Conservation (phyloP, 148 eudicot genomes). For the Mesembryanthemum crystallinum region DNA sequence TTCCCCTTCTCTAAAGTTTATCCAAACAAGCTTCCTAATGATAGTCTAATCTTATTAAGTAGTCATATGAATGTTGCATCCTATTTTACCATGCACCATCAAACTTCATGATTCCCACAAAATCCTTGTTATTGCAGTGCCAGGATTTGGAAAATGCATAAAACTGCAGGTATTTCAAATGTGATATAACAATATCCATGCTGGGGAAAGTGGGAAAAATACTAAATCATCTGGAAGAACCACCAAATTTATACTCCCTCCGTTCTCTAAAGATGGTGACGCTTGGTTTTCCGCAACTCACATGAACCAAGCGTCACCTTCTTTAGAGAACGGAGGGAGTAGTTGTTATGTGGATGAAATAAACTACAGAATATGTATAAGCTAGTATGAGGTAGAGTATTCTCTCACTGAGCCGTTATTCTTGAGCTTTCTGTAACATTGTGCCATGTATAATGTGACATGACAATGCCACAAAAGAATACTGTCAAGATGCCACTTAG, state of each 20-base stretch:
- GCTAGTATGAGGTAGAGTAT: background rate
- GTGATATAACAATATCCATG: background rate
- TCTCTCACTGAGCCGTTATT: conserved; percentile 70
- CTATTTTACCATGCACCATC: background rate
- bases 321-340: no score
- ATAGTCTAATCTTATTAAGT: background rate
- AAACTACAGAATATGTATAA: conserved; percentile 7
- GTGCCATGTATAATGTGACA: conserved; percentile 89
- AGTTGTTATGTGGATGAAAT: conserved; percentile 40
- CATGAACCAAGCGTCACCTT: no score
- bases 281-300: no score
- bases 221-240: background rate
- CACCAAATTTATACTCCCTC: no score
- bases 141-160: background rate
- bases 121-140: background rate
- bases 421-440: conserved; percentile 76
- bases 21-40: background rate
- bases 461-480: conserved; percentile 46
- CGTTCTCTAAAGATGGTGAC: no score
- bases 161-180: no score
- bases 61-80: background rate
- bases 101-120: conserved; percentile 3
- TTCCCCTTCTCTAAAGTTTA: background rate
- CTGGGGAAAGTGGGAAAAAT: no score
- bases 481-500: conserved; percentile 75